Evolutionary conservation across 345 rosid genomes (phyloP), one percentile per base, ranked within the genome.

Genomic region (Brassica juncea): DNA sequence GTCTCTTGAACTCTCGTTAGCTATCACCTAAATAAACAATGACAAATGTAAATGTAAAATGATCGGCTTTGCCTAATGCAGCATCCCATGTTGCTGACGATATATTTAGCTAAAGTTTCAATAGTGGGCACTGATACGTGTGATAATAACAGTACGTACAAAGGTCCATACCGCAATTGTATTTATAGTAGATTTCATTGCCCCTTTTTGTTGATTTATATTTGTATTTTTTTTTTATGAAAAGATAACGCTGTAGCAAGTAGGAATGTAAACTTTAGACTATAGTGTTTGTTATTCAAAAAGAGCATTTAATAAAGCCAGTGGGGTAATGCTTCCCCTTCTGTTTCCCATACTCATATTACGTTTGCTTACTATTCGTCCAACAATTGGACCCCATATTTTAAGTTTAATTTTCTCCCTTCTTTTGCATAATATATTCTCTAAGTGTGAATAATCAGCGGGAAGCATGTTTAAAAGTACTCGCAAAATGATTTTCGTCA

Each of bases 111-210:
- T 44, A 60, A 44, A 47, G 75, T 77, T 70, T 23, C 68, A 32
- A 15, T 69, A 70, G 70, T 77, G 75, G 73, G 44, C 79, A 76
- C 79, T 76, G 67, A 70, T 69, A 61, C 70, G 19, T 77, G 39
- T 47, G 70, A 77, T 62, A 10, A 62, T 70, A 21, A 77, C 70
- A 49, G 42, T 77, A 77, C 80, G 54, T 70, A 32, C 73, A 69
- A 77, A 61, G 74, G 15, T 77, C 30, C 70, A 69, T 61, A 62
- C 54, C 60, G 63, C 75, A 70, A 14, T 52, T 52, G 57, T 52
- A 19, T 19, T 19, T 19, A 19, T 19, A 28, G 31, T 52, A 52
- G 19, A 52, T 52, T 52, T 19, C 19, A 5, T 52, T 52, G 57
- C 8, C 57, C 57, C 3, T 58, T 58, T 57, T 8, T 19, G 10